phyloP scores from a whole-genome alignment of 305 asterid genomes.

The Fraxinus angustifolia region DNA sequence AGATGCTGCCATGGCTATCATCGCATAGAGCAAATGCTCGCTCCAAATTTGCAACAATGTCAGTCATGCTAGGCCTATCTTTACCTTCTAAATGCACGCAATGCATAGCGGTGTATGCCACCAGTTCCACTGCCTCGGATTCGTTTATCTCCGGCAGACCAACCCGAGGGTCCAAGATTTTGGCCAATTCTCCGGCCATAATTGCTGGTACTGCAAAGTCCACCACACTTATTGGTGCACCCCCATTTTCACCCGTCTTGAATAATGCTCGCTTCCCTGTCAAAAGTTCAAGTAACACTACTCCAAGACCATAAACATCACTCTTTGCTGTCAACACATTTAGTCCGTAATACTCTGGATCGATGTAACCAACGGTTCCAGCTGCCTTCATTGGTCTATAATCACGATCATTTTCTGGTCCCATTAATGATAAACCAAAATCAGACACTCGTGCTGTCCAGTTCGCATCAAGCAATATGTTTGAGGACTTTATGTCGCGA shows the following conservation, averaged over 20 bases:
- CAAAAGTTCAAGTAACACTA: constrained; percentile 72
- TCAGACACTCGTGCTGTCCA: constrained; percentile 81
- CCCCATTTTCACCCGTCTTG: constrained; percentile 43
- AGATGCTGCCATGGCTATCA: constrained; percentile 71
- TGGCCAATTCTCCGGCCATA: constrained; percentile 56
- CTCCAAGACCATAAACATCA: constrained; percentile 82
- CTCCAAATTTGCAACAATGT: constrained; percentile 77
- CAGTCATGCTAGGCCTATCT: constrained; percentile 79
- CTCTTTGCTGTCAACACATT: constrained; percentile 80
- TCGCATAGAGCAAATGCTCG: constrained; percentile 72
- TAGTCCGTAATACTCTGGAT: constrained; percentile 74
- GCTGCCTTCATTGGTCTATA: constrained; percentile 65
- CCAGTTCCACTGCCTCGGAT: constrained; percentile 78
- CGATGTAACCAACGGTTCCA: constrained; percentile 85
- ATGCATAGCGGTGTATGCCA: constrained; percentile 84
- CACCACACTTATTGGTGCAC: constrained; percentile 55
- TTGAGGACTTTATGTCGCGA: constrained; percentile 78
- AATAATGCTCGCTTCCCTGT: constrained; percentile 80
- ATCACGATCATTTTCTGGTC: constrained; percentile 46
- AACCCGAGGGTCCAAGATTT: constrained; percentile 57
- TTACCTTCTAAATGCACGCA: constrained; percentile 87
- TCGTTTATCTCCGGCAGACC: constrained; percentile 55
- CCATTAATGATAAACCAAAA: constrained; percentile 71
- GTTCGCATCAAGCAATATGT: constrained; percentile 60
- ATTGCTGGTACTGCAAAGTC: constrained; percentile 70